Evolutionary conservation across 768 basidiomycete species (phyloP), one percentile per base, ranked within the genome.

Genomic region (Boletus barrowsii): DNA sequence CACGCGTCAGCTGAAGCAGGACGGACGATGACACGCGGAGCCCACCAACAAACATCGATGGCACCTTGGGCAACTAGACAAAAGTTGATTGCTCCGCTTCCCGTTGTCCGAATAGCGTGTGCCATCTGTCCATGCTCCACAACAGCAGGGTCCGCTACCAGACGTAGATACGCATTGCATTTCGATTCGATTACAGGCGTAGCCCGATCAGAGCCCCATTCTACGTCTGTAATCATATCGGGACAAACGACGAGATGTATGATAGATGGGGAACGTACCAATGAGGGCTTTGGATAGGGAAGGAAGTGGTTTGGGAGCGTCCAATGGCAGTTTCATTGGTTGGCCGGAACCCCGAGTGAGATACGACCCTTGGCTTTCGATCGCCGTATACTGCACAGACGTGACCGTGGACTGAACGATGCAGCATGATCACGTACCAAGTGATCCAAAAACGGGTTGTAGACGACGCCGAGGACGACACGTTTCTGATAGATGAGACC

Each of bases 391-490:
- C 84, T 87, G 58, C 10, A 30, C 20, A 49, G 11, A 44, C 32
- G 48, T 53, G 26, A 50, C 14, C 10, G 10, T 51, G n/a, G 26
- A 43, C 8, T 6, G 24, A 1, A 41, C 13, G n/a, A 26, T 15
- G 6, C 20, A 36, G 14, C 24, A 6, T 40, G n/a, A 44, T 10
- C 17, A 32, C 53, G 33, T 33, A 88, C 88, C 56, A 96, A 76
- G 47, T 93, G 80, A 55, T 90, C 80, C 53, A 93, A 76, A 80
- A 93, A 94, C 0, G 95, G 95, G 66, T 94, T 94, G 75, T 85
- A 96, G 56, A 98, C 87, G 39, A 98, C 93, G 2, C 95, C 95
- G n/a, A 97, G 77, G 8, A 95, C 80, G 2, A 94, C 92, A 8
- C 82, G 78, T 57, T 85, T 85, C 54, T 87, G 78, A 93, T 93